These are phyloP conservation scores for Suzukiozyma palmioleophila DNA, from an alignment of 1,139 yeast genomes.

Conservation along the genomic window DNA sequence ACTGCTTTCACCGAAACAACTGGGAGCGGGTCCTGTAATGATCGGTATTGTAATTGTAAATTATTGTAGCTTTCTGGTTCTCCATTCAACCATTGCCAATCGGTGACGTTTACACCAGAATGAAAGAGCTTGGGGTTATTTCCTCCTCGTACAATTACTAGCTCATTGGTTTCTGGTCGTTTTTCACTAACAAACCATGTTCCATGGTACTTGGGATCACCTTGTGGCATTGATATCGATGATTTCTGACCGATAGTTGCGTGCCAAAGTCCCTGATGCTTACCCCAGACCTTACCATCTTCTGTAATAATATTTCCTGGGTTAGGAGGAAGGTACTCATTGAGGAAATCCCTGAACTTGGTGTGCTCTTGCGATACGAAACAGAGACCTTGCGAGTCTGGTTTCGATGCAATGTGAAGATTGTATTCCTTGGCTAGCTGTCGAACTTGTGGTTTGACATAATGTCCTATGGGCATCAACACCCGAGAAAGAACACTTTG, in stretches of 20 bases:
- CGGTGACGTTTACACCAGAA: constrained; percentile 33
- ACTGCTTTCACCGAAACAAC: constrained; percentile 13
- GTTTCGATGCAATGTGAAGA: constrained; percentile 68
- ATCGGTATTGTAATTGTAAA: constrained; percentile 59
- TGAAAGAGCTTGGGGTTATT: constrained; percentile 57
- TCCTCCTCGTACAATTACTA: constrained; percentile 75
- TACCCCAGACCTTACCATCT: constrained; percentile 74
- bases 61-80: constrained; percentile 11
- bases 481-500: constrained; percentile 42
- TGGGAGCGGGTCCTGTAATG: constrained; percentile 56
- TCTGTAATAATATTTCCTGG: constrained; percentile 77
- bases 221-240: constrained; percentile 83
- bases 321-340: constrained; percentile 64
- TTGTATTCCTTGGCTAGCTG: constrained; percentile 50
- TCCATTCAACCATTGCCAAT: constrained; percentile 50
- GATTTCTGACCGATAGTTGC: constrained; percentile 89
- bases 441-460: constrained; percentile 71
- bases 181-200: constrained; percentile 86
- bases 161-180: constrained; percentile 55
- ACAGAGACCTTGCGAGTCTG: constrained; percentile 93
- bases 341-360: constrained; percentile 71
- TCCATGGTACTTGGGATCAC: constrained; percentile 69
- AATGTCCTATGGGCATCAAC: constrained; percentile 77
- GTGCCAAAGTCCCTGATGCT: constrained; percentile 85
- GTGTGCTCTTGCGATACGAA: constrained; percentile 74